A percentile compares a stretch with the other conserved stretches of the same genome.
Conservation (phyloP, 2,329 filamentous ascomycete species). For the Parastagonospora avenae region DNA sequence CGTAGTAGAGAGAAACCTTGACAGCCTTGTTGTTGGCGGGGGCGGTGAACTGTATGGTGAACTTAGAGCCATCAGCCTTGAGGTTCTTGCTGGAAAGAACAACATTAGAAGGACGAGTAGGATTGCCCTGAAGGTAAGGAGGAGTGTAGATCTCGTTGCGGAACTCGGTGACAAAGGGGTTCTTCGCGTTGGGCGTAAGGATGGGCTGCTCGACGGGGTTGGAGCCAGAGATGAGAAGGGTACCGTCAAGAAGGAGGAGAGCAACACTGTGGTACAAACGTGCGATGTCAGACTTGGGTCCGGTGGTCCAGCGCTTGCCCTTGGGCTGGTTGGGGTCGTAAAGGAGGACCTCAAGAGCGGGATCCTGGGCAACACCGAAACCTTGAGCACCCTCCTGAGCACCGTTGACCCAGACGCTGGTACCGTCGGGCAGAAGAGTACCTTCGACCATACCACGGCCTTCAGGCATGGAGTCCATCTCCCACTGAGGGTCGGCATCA, state of each 20-base stretch:
- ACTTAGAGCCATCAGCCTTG: slow-evolving; percentile 50
- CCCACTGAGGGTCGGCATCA: slow-evolving; percentile 56
- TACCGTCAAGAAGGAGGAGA: slow-evolving; percentile 64
- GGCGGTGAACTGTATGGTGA: slow-evolving; percentile 56
- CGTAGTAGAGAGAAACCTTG: slow-evolving; percentile 61
- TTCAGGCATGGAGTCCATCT: slow-evolving; percentile 64
- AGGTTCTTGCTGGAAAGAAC: slow-evolving; percentile 53
- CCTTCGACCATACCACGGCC: slow-evolving; percentile 66
- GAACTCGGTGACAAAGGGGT: slow-evolving; percentile 64
- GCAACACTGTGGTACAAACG: slow-evolving; percentile 66
- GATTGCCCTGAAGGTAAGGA: slow-evolving; percentile 62
- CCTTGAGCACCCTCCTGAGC: slow-evolving; percentile 64
- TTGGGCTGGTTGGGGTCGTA: slow-evolving; percentile 61
- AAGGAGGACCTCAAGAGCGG: slow-evolving; percentile 61
- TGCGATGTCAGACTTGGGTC: slow-evolving; percentile 51
- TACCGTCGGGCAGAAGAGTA: slow-evolving; percentile 64
- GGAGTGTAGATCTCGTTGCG: slow-evolving; percentile 67
- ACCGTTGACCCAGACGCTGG: slow-evolving; percentile 67
- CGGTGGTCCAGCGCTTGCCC: slow-evolving; percentile 57
- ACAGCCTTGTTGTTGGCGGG: slow-evolving; percentile 50
- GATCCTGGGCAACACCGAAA: slow-evolving; percentile 61
- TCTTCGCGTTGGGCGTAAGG: slow-evolving; percentile 49
- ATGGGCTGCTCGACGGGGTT: slow-evolving; percentile 66
- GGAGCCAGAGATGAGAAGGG: slow-evolving; percentile 63
- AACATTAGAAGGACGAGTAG: slow-evolving; percentile 58